Base-by-base conservation (phyloP, 2,329 filamentous ascomycete species). In the Fonsecaea pugnacius region DNA sequence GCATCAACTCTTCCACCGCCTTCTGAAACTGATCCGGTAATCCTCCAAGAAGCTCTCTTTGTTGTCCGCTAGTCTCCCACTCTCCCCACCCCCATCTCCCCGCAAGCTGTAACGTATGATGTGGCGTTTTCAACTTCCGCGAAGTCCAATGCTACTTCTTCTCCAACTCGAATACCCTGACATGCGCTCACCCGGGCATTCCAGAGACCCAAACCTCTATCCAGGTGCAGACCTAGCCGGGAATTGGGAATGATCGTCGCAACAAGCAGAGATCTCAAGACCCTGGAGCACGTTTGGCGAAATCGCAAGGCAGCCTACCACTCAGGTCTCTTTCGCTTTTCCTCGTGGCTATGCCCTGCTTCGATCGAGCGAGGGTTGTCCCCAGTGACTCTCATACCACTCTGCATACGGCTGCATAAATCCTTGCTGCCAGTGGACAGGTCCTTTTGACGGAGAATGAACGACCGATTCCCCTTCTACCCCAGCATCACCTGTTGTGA, bases 371-470 rank as follows among this genome's bases (percentile, higher is more conserved):
- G 43, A 48, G n/a, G 3, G 18, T 12, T 24, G 4, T 30, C 43
- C 21, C 18, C 18, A 14, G 43, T 12, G 43, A 24, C 1, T 24
- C 8, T 48, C 43, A 12, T 24, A 27, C 21, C 18, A 21, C 7
- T 46, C 43, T 48, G 43, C 43, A 12, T 48, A 12, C 21, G 43
- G 1, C 43, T 14, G 43, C 43, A 48, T 48, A 27, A 27, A 27
- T 21, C 43, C 43, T 48, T 48, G 9, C 43, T 27, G 16, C 18
- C 24, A 21, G 18, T 48, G 18, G 6, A 48, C 16, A 38, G 43
- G 21, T 48, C 43, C 43, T 48, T 48, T 48, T 48, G n/a, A 46
- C 40, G n/a, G 40, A 46, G 40, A 46, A 9, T 46, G 21, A 48
- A 12, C n/a, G 43, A 24, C 21, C 43, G 18, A 16, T 48, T 24